Evolutionary conservation across 2,329 filamentous ascomycete genomes (phyloP).

Genomic region (Dactylellina drechsleri): DNA sequence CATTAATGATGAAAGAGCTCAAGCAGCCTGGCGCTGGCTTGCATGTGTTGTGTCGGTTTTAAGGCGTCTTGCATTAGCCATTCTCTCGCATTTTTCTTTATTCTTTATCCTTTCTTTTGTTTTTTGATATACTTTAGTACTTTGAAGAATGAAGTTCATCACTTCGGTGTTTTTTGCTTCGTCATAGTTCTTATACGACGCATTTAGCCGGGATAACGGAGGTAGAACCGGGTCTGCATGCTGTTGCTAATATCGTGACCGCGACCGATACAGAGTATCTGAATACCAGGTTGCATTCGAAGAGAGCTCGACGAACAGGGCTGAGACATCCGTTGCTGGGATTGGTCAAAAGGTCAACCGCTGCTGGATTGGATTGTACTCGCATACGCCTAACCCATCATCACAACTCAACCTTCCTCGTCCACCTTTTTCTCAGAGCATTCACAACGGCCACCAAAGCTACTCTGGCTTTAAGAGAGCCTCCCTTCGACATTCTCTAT

Average conservation of each 20-base stretch:
- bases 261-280: not conserved
- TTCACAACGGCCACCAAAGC: constrained; percentile 1
- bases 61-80: constrained; percentile 31
- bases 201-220: constrained; percentile 37
- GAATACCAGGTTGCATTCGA: not conserved
- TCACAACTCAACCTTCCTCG: constrained; percentile 7
- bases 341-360: constrained; percentile 32
- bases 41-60: constrained; percentile 47
- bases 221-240: constrained; percentile 30
- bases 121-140: no score
- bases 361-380: constrained; percentile 3
- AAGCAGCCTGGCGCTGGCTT: constrained; percentile 52
- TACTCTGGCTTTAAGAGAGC: not conserved
- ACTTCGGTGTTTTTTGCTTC: constrained; percentile 23
- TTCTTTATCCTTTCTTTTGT: constrained; percentile 16
- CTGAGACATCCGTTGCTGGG: constrained; percentile 46
- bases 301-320: constrained; percentile 12
- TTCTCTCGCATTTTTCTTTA: constrained; percentile 15
- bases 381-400: constrained; percentile 43
- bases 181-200: not conserved
- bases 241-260: not conserved
- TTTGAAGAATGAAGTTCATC: constrained; percentile 44
- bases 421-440: constrained; percentile 17
- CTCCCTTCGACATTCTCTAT: not conserved
- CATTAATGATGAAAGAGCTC: constrained; percentile 27